Base-by-base conservation (phyloP, 345 rosid genomes). In the Eutrema yunnanense region DNA sequence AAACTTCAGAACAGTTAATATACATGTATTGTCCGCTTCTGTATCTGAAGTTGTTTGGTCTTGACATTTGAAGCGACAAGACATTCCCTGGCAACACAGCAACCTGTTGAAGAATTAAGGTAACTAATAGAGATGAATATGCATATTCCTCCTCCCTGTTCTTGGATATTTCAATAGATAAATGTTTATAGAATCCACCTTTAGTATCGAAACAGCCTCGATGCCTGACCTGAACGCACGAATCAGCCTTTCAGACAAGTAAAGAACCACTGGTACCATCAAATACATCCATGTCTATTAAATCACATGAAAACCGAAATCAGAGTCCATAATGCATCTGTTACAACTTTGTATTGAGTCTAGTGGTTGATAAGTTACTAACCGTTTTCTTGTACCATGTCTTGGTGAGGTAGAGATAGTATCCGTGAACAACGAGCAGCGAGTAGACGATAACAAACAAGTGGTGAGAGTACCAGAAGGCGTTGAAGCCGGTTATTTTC, bases 381-480 rank as follows among this genome's bases (percentile, higher is more conserved):
- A 90, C 96, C 76, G 94, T 88, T 75, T 86, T 90, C 81, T 88
- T 88, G 80, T 78, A 79, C 90, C 87, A 84, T 38, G 68, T 50
- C 48, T 82, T 58, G 69, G 80, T 83, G 34, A 88, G 82, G 81
- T 83, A 90, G 8, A 90, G 80, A 74, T 81, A 80, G 50, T 55
- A 62, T 9, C 96, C 94, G 29, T 90, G 96, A 3, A 85, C 82
- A 27, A 90, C 4, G 32, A 90, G 92, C 58, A 88, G 78, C 2
- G 88, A 33, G 71, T 88, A 90, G 78, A 90, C 94, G 8, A 90
- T 80, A 72, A 88, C 73, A 73, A 90, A 88, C 60, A 90, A 79
- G 62, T 90, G 96, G 75, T 90, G 96, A 30, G 94, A 90, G 73
- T 90, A 88, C 96, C 96, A 90, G 61, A 90, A 90, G 49, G 92